phyloP scores from a whole-genome alignment of 2,329 filamentous ascomycete genomes.

The Fusarium pseudocircinatum region DNA sequence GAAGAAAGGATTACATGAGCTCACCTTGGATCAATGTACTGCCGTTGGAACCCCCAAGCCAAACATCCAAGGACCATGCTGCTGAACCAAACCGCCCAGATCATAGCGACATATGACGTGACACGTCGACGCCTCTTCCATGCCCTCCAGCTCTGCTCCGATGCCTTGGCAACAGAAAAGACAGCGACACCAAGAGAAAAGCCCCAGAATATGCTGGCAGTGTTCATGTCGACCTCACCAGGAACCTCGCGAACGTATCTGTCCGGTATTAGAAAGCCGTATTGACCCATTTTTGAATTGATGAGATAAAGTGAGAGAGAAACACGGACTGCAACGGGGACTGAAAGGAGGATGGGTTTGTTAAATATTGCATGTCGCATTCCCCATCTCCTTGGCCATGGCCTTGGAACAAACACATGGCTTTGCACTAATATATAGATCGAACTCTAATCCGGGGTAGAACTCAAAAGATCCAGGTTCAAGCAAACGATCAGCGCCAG shows the following conservation, averaged over 20 bases:
- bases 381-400: background rate
- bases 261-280: constrained; percentile 39
- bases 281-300: constrained; percentile 17
- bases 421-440: background rate
- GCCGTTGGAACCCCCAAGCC: constrained; percentile 38
- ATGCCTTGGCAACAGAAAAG: constrained; percentile 22
- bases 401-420: background rate
- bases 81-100: constrained; percentile 39
- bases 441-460: background rate
- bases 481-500: background rate
- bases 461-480: background rate
- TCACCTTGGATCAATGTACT: constrained; percentile 39
- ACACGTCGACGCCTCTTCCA: constrained; percentile 28
- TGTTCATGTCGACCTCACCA: constrained; percentile 36
- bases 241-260: constrained; percentile 36
- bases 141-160: constrained; percentile 15
- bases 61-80: constrained; percentile 36
- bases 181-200: constrained; percentile 32
- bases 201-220: constrained; percentile 39
- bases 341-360: too few species aligned
- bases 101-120: constrained; percentile 31
- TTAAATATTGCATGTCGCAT: background rate
- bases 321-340: too few species aligned
- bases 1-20: too few species aligned
- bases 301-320: too few species aligned